A percentile compares a stretch with the other conserved stretches of the same genome.
phyloP scores from a whole-genome alignment of 257 asterid genomes.

The Nicotiana paniculata region DNA sequence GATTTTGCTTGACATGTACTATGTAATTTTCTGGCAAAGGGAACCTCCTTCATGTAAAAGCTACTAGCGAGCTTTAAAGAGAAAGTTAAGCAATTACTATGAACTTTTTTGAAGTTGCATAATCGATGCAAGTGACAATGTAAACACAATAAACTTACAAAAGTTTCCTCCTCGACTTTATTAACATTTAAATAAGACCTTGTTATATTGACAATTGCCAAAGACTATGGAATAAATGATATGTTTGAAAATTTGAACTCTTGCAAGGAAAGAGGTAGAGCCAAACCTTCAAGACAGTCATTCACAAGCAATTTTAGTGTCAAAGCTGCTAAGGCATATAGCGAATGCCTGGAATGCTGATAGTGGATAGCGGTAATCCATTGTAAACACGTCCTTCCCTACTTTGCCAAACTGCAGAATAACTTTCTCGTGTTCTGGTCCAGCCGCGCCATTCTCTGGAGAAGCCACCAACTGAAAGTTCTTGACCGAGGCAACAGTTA shows the following conservation, averaged over 20 bases:
- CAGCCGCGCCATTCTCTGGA: conserved; percentile 48
- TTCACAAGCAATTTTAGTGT: conserved; percentile 86
- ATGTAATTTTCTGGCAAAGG: too few species aligned
- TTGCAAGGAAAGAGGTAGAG: not conserved
- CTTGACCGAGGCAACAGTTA: conserved; percentile 86
- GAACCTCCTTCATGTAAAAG: not conserved
- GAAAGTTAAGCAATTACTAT: not conserved
- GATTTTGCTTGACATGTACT: too few species aligned
- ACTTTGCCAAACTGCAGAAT: conserved; percentile 94
- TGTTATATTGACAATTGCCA: not conserved
- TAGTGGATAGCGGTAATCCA: conserved; percentile 79
- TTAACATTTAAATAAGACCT: not conserved
- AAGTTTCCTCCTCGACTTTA: not conserved
- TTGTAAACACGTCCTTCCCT: conserved; percentile 83
- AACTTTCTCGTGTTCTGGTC: conserved; percentile 69
- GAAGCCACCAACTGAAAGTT: conserved; percentile 93
- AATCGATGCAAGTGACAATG: too few species aligned
- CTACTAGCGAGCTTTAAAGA: too few species aligned
- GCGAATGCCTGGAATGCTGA: conserved; percentile 84
- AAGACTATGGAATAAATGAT: not conserved
- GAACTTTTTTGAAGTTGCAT: not conserved
- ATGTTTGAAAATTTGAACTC: not conserved
- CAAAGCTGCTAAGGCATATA: conserved; percentile 70
- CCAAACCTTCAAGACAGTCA: conserved; percentile 24
- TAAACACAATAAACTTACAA: not conserved